Conservation (phyloP, 1,284 basidiomycete species). For the Boletus semigastroideus region DNA sequence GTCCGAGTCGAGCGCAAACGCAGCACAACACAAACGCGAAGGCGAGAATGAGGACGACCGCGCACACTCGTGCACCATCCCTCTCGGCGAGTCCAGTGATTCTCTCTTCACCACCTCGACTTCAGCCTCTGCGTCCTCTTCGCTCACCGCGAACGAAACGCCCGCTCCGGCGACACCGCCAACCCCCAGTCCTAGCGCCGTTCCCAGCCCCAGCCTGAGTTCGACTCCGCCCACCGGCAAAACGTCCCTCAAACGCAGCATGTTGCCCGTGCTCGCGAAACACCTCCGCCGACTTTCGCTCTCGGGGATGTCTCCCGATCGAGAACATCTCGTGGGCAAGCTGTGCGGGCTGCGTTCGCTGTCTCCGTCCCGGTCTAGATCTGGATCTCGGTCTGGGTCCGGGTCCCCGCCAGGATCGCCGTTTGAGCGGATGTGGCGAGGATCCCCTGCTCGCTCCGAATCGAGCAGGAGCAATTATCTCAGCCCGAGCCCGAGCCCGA, state of each 20-base stretch:
- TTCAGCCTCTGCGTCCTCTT: constrained; percentile 17
- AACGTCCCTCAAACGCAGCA: constrained; percentile 23
- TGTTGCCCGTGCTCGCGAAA: constrained; percentile 30
- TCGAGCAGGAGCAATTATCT: constrained; percentile 15
- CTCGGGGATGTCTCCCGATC: constrained; percentile 15
- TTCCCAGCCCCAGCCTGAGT: neutral
- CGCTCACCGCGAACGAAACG: constrained; percentile 22
- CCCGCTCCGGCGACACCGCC: constrained; percentile 26
- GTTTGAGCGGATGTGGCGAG: constrained; percentile 7
- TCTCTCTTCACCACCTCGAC: constrained; percentile 29
- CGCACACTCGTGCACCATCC: constrained; percentile 4
- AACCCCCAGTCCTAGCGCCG: constrained; percentile 12
- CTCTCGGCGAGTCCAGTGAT: constrained; percentile 28
- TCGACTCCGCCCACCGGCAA: constrained; percentile 8
- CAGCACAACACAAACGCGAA: neutral
- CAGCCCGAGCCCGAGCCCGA: constrained; percentile 18
- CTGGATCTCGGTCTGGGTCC: neutral
- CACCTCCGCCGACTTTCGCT: constrained; percentile 27
- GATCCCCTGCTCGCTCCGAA: constrained; percentile 22
- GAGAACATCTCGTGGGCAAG: constrained; percentile 19
- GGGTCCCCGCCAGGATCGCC: constrained; percentile 7
- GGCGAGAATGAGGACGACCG: neutral
- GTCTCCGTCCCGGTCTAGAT: constrained; percentile 9
- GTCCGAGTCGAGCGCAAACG: constrained; percentile 7
- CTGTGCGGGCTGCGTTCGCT: constrained; percentile 17